Evolutionary conservation across 164 flowering plant species (phyloP).

Genomic region (Tinospora cordifolia): DNA sequence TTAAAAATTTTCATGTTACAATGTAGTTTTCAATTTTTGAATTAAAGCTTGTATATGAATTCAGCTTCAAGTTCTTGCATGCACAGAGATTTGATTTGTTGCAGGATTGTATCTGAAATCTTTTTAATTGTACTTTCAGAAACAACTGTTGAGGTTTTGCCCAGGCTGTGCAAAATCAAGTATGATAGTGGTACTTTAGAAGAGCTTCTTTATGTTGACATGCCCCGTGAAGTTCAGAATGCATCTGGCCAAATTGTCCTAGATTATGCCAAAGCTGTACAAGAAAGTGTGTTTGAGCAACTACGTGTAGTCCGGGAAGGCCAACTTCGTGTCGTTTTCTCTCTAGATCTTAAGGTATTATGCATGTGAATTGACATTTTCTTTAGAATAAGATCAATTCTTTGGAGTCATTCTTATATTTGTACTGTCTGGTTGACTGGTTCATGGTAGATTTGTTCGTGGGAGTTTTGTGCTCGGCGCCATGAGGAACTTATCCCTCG

Average conservation of each 20-base stretch:
- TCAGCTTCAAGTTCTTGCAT: neutral
- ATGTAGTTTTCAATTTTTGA: neutral
- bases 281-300: constrained; percentile 98
- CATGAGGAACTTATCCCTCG: constrained; percentile 97
- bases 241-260: constrained; percentile 93
- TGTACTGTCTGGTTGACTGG: neutral
- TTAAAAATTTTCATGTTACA: neutral
- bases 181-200: constrained; percentile 98
- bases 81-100: neutral
- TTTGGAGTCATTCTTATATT: neutral
- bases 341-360: constrained; percentile 85
- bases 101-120: neutral
- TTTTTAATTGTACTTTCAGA: constrained; percentile 38
- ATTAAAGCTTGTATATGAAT: neutral
- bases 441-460: constrained; percentile 72
- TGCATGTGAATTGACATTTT: neutral
- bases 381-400: neutral
- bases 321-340: constrained; percentile 90
- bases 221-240: constrained; percentile 90
- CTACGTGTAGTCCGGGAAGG: constrained; percentile 99
- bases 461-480: constrained; percentile 99
- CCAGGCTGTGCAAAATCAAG: constrained; percentile 97
- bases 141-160: constrained; percentile 94
- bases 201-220: constrained; percentile 95
- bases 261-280: constrained; percentile 97